phyloP scores from a whole-genome alignment of 441 rosid genomes.

The Gossypium trilobum region DNA sequence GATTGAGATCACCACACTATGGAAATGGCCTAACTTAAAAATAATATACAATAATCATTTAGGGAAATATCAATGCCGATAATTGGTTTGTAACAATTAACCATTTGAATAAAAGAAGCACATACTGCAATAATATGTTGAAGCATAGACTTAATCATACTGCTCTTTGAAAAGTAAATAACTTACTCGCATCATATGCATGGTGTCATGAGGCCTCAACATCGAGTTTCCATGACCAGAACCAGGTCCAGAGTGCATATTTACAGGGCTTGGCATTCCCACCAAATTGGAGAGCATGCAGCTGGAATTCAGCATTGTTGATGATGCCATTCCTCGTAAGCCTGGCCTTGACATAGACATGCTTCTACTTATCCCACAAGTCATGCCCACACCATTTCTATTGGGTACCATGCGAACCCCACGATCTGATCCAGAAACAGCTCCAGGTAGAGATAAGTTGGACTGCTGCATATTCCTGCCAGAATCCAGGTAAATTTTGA shows the following conservation, averaged over 20 bases:
- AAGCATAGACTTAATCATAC: background rate
- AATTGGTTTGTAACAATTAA: background rate
- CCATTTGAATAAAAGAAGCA: background rate
- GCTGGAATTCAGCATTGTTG: conserved; percentile 54
- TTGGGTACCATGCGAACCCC: conserved; percentile 52
- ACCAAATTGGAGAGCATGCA: conserved; percentile 59
- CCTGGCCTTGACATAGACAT: conserved; percentile 74
- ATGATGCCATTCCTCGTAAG: conserved; percentile 63
- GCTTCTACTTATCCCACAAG: conserved; percentile 56
- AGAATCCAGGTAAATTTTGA: conserved; percentile 42
- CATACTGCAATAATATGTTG: background rate
- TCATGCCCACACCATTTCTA: conserved; percentile 67
- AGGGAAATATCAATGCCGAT: background rate
- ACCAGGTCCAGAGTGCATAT: conserved; percentile 54
- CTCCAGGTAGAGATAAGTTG: conserved; percentile 57
- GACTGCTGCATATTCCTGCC: conserved; percentile 65
- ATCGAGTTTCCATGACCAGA: conserved; percentile 61
- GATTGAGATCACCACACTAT: background rate
- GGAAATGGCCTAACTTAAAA: background rate
- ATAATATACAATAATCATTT: background rate
- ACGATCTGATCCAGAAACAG: conserved; percentile 56
- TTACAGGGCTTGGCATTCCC: conserved; percentile 61
- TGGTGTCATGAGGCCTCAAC: conserved; percentile 64
- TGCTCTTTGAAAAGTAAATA: background rate
- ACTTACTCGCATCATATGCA: conserved; percentile 78